These are phyloP conservation scores for Clavispora vitiphila DNA, from an alignment of 805 yeast genomes.

Conservation along the genomic window DNA sequence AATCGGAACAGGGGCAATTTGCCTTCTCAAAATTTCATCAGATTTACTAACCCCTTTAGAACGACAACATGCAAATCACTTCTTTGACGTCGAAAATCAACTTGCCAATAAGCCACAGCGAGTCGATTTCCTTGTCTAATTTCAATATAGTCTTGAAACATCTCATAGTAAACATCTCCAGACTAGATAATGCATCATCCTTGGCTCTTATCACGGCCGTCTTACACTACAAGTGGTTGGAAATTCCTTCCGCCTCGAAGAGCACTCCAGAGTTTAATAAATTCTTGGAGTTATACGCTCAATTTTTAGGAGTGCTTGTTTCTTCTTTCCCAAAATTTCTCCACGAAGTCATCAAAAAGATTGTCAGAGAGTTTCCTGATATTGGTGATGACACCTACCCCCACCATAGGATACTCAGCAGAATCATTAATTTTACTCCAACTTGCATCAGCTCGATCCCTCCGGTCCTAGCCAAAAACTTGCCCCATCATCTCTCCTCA, in stretches of 20 bases:
- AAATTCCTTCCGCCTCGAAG: conserved; percentile 22
- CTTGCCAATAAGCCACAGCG: conserved; percentile 47
- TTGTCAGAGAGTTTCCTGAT: conserved; percentile 57
- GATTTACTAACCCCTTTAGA: conserved; percentile 22
- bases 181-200: conserved; percentile 56
- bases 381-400: conserved; percentile 16
- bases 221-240: conserved; percentile 62
- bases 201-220: conserved; percentile 55
- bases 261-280: conserved; percentile 12
- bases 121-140: conserved; percentile 49
- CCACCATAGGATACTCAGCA: conserved; percentile 59
- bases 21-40: neutral
- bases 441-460: conserved; percentile 70
- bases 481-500: conserved; percentile 74
- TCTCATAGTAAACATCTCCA: conserved; percentile 60
- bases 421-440: conserved; percentile 71
- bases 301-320: conserved; percentile 71
- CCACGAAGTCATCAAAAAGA: conserved; percentile 66
- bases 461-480: conserved; percentile 49
- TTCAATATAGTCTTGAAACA: conserved; percentile 51
- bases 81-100: conserved; percentile 55
- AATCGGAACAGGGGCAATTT: neutral
- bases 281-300: conserved; percentile 54
- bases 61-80: conserved; percentile 53
- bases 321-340: conserved; percentile 89